Conservation (phyloP, 345 rosid genomes). For the Anacardium occidentale region DNA sequence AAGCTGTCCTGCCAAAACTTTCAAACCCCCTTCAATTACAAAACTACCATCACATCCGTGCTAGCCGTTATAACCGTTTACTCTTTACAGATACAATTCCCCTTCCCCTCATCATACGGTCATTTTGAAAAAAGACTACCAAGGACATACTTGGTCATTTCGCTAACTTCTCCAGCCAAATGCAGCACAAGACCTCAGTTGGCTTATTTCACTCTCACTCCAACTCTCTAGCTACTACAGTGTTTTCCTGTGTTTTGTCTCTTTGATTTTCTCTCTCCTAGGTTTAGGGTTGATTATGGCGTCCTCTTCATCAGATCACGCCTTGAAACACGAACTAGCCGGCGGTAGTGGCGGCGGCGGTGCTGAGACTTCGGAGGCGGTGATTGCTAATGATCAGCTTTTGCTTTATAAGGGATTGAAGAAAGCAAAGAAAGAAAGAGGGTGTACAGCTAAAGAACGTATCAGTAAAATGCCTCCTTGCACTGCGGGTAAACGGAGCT, state of each 20-base stretch:
- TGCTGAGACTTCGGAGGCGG: slow-evolving; percentile 65
- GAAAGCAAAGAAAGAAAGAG: slow-evolving; percentile 95
- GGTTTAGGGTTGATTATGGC: slow-evolving; percentile 53
- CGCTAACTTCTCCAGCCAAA: neutral
- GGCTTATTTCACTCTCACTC: slow-evolving; percentile 24
- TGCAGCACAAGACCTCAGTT: neutral
- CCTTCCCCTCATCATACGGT: slow-evolving; percentile 3
- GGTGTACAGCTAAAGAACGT: slow-evolving; percentile 97
- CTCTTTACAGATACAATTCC: neutral
- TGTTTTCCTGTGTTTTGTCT: slow-evolving; percentile 20
- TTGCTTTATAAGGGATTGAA: slow-evolving; percentile 72
- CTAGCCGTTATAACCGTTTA: slow-evolving; percentile 57
- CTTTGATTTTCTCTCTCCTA: slow-evolving; percentile 31
- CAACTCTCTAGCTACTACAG: slow-evolving; percentile 9
- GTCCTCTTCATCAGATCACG: slow-evolving; percentile 85
- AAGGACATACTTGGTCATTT: slow-evolving; percentile 37
- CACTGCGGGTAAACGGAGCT: slow-evolving; percentile 97
- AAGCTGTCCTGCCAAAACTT: neutral
- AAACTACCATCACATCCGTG: slow-evolving; percentile 22
- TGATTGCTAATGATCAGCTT: slow-evolving; percentile 76
- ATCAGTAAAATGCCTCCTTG: slow-evolving; percentile 98
- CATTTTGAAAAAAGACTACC: slow-evolving; percentile 10
- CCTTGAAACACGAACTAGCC: slow-evolving; percentile 59
- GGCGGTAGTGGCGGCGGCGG: slow-evolving; percentile 26
- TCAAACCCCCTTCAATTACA: slow-evolving; percentile 20